Base-by-base conservation (phyloP, 169 alveolate species). In the Cryptosporidium viatorum region DNA sequence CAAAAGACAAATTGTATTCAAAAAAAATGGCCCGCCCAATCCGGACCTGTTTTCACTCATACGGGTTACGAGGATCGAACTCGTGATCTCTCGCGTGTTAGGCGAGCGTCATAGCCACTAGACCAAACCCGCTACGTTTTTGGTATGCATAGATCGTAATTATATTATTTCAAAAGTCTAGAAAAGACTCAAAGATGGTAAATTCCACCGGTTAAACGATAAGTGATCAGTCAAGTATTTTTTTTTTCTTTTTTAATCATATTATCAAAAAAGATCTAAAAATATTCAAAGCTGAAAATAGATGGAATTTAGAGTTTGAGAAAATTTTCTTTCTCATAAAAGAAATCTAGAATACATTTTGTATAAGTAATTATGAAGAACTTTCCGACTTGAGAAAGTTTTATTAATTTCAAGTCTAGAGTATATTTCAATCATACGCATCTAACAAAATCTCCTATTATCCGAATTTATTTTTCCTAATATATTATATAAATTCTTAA, bases 11-110 rank as follows among this genome's bases (percentile, higher is more conserved):
- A 16, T 48, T 35, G 7, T 5, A 5, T 7, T 45, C 14, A 14
- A 23, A 71, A 45, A 71, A 45, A 68, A n/a, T n/a, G 70, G 14
- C 18, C 85, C 62, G 69, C 67, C 68, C 69, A 29, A 14, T 21
- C 85, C 69, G 50, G 35, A 0, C 59, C 2, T 26, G 2, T 4
- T 1, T 55, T 55, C n/a, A 2, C 51, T 10, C 0, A 68, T 94
- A 94, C 97, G 97, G 95, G 97, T 95, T 94, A 96, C 97, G 97
- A 95, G 97, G 97, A 92, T 95, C 96, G 97, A 95, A 95, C 97
- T 95, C 97, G 97, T 96, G 97, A 95, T 93, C 97, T 95, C 93
- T 94, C 94, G 97, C 97, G 97, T 95, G 97, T 95, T 92, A 95
- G 95, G 97, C 97, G 94, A 94, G 93, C 97, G 97, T 95, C 97